Percentiles rank a stretch among this genome's conserved stretches.
These are phyloP conservation scores for Delitschia confertaspora DNA, from an alignment of 495 filamentous ascomycete species.

Conservation along the genomic window DNA sequence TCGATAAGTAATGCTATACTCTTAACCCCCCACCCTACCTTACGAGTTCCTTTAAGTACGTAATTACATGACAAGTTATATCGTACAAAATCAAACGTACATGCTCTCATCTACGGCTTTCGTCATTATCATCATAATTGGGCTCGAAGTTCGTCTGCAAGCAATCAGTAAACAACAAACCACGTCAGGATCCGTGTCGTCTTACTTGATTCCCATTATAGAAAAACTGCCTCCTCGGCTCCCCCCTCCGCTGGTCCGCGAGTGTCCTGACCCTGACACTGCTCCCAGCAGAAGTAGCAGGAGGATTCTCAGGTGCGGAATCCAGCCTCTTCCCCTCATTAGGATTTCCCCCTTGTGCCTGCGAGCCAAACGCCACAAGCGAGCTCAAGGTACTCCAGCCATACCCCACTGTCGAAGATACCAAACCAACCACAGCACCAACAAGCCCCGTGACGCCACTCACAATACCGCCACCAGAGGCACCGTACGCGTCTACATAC, in stretches of 20 bases:
- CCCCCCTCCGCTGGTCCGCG: constrained; percentile 44
- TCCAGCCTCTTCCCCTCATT: not conserved
- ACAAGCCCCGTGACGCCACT: constrained; percentile 11
- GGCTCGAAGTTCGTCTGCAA: constrained; percentile 11
- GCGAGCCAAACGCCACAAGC: constrained; percentile 35
- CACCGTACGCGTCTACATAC: constrained; percentile 52
- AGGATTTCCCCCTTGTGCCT: not conserved
- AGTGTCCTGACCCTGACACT: constrained; percentile 47
- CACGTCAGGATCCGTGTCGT: not conserved
- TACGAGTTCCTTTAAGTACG: too few species aligned
- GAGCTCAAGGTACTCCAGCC: constrained; percentile 44
- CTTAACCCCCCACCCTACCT: too few species aligned
- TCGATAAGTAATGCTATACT: too few species aligned
- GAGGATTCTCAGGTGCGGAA: not conserved
- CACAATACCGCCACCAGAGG: constrained; percentile 24
- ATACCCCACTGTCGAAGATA: constrained; percentile 32
- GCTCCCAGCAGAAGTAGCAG: constrained; percentile 20
- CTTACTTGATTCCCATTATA: constrained; percentile 88
- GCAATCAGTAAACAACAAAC: too few species aligned
- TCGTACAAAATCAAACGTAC: too few species aligned
- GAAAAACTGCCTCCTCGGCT: constrained; percentile 50
- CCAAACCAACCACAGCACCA: constrained; percentile 32
- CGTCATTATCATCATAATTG: constrained; percentile 2
- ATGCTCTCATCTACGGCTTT: too few species aligned
- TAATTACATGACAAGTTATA: too few species aligned